Evolutionary conservation across 169 alveolate genomes (phyloP).

Genomic region (Eimeria maxima): DNA sequence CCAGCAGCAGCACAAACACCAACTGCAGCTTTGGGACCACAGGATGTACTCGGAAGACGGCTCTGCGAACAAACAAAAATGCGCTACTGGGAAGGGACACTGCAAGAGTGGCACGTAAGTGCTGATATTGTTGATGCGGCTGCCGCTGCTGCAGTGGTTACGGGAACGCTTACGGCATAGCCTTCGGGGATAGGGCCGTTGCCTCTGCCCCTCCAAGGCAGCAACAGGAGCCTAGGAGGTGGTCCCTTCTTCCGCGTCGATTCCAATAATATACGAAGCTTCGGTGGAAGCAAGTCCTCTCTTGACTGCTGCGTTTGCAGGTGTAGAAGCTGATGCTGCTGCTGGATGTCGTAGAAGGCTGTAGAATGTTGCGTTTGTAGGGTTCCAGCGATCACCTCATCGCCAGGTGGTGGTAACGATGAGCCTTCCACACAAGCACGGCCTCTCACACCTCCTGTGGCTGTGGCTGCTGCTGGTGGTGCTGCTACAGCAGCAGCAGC

Average conservation of each 20-base stretch:
- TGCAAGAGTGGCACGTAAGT: neutral
- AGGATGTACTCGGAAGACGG: neutral
- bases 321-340: constrained; percentile 24
- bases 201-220: constrained; percentile 76
- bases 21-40: neutral
- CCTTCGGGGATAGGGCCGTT: constrained; percentile 72
- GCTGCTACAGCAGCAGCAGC: constrained; percentile 10
- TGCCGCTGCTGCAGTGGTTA: neutral
- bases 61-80: constrained; percentile 10
- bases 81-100: neutral
- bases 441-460: neutral
- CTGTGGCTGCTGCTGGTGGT: constrained; percentile 18
- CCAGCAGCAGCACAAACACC: constrained; percentile 18
- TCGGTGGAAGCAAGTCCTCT: constrained; percentile 36
- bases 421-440: constrained; percentile 11
- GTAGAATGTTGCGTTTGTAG: constrained; percentile 11
- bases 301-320: neutral
- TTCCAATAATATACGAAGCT: constrained; percentile 56
- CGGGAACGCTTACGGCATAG: constrained; percentile 18
- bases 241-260: constrained; percentile 55
- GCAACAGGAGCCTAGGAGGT: constrained; percentile 38
- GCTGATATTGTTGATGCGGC: constrained; percentile 2
- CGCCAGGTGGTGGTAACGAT: constrained; percentile 7
- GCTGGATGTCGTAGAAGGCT: neutral
- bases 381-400: neutral